Evolutionary conservation across 2,329 filamentous ascomycete genomes (phyloP).

Genomic region (Drechslerella dactyloides): DNA sequence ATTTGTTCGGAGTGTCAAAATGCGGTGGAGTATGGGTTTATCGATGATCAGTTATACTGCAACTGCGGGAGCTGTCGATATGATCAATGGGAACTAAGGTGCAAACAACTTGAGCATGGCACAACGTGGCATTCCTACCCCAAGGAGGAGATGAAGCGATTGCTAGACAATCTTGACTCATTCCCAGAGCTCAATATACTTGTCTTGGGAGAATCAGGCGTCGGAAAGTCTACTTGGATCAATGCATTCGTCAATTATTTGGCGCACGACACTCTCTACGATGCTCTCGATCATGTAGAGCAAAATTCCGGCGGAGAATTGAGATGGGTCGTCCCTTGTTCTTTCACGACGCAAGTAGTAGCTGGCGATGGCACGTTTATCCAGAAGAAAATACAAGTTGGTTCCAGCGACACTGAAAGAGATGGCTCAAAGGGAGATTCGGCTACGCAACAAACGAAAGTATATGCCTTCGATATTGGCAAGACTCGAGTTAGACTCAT

Average conservation of each 20-base stretch:
- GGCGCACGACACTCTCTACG: slow-evolving; percentile 57
- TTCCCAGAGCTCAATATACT: slow-evolving; percentile 59
- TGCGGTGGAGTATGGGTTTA: too few species aligned
- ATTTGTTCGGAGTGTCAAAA: too few species aligned
- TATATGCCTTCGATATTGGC: slow-evolving; percentile 57
- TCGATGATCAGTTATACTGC: too few species aligned
- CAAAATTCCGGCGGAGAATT: slow-evolving; percentile 54
- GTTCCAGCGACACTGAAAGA: slow-evolving; percentile 55
- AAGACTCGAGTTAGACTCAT: slow-evolving; percentile 57
- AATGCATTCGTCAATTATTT: slow-evolving; percentile 63
- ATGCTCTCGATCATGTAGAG: slow-evolving; percentile 58
- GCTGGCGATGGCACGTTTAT: not conserved
- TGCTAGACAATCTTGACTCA: slow-evolving; percentile 54
- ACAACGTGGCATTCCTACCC: slow-evolving; percentile 51
- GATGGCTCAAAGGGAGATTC: slow-evolving; percentile 57
- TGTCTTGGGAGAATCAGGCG: slow-evolving; percentile 62
- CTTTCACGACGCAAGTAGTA: slow-evolving; percentile 57
- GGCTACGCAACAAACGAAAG: slow-evolving; percentile 58
- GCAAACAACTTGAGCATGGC: slow-evolving; percentile 55
- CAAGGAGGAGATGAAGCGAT: slow-evolving; percentile 47
- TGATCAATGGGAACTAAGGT: slow-evolving; percentile 55
- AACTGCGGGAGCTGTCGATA: slow-evolving; percentile 57
- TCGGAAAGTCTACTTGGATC: slow-evolving; percentile 63
- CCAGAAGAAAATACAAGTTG: too few species aligned
- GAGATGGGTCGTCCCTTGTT: slow-evolving; percentile 59